A percentile compares a stretch with the other conserved stretches of the same genome.
phyloP scores from a whole-genome alignment of 1,284 basidiomycete species.

The Salmacisia buchloeana region DNA sequence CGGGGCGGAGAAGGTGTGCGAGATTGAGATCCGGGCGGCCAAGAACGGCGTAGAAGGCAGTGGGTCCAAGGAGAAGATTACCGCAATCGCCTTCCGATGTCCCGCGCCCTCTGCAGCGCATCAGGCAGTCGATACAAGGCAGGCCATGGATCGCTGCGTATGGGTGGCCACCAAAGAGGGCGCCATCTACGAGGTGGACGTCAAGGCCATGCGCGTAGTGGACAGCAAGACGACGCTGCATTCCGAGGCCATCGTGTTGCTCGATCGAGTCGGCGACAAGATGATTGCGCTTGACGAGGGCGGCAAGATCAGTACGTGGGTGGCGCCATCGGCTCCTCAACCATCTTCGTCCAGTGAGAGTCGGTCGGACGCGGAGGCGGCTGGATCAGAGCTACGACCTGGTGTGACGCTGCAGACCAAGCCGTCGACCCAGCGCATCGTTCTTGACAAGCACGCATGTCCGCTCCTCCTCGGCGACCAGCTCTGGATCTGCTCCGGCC shows the following conservation, averaged over 20 bases:
- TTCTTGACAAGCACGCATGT: conserved; percentile 34
- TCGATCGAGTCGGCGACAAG: conserved; percentile 32
- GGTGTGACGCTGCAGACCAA: conserved; percentile 20
- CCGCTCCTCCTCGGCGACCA: conserved; percentile 35
- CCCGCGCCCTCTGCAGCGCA: background rate
- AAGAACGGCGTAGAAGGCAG: background rate
- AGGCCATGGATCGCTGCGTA: conserved; percentile 25
- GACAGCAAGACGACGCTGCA: conserved; percentile 30
- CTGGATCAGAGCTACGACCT: background rate
- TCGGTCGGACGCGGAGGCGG: background rate
- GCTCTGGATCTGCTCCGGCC: conserved; percentile 37
- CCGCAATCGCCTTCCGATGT: background rate
- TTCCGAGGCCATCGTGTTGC: conserved; percentile 28
- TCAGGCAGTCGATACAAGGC: background rate
- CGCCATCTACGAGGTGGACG: conserved; percentile 42
- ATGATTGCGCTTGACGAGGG: conserved; percentile 45
- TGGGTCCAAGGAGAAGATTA: background rate
- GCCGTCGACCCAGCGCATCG: conserved; percentile 43
- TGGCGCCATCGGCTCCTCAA: conserved; percentile 16
- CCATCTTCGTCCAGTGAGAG: background rate
- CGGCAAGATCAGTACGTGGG: conserved; percentile 46
- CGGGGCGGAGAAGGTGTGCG: background rate
- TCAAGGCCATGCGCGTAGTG: conserved; percentile 24
- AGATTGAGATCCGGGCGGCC: background rate
- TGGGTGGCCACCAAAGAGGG: conserved; percentile 46